Base-by-base conservation (phyloP, 2,329 filamentous ascomycete species). In the Hirsutella thompsonii region DNA sequence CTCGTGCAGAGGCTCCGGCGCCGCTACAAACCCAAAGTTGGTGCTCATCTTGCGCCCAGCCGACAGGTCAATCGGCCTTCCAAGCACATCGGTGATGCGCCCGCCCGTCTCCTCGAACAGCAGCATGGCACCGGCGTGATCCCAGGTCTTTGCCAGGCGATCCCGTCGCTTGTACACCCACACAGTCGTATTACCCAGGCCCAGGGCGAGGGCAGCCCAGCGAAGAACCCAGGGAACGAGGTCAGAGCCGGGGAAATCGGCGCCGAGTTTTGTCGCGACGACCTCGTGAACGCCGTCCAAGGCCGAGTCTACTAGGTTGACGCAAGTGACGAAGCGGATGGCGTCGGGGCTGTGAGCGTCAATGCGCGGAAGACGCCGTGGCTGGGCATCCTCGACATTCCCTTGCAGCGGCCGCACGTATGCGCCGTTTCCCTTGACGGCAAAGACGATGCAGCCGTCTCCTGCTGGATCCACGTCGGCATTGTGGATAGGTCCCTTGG, bases 101-200 rank as follows among this genome's bases (percentile, higher is more conserved):
- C 74, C 74, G 1, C 74, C 74, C 2, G 68, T 60, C 51, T 78
- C 74, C 44, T 74, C 67, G 35, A 73, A 77, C 8, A 78, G 51
- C 26, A 78, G 50, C 69, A 76, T 75, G 0, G 72, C 74, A 2
- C 74, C 74, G 0, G 73, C 72, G 42, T 78, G 74, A 45, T 78
- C 74, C 74, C 73, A 78, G 1, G 72, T 60, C 56, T 78, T 77
- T 9, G 65, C 74, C 10, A 60, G 59, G 1, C 72, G 60, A 20
- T 64, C 61, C 18, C 61, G 58, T 19, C 57, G 55, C 46, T 66
- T 68, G 57, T 77, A 78, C 9, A 74, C 66, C 72, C 73, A 77
- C 9, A 75, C 63, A 0, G 70, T 75, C 33, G 66, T 61, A 54
- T 76, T 72, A 9, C 65, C 71, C 4, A 70, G 55, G 0, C 72